Percentiles rank a stretch among this genome's conserved stretches.
Evolutionary conservation across 768 basidiomycete genomes (phyloP).

Genomic region (Termitomyces sp.): DNA sequence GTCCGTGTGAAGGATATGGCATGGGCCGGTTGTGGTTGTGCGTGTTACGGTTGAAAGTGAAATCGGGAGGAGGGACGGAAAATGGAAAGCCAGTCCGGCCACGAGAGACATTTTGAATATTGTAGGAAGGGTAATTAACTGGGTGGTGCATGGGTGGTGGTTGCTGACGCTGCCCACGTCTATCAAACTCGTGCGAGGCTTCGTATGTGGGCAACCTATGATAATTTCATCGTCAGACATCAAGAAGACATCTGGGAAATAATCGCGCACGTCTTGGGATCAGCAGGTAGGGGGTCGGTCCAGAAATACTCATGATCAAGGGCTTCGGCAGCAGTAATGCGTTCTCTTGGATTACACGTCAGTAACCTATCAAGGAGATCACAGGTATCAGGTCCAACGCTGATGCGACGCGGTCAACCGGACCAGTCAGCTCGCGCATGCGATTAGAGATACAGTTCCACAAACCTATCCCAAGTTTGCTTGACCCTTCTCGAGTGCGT

Average conservation of each 20-base stretch:
- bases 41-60: not conserved
- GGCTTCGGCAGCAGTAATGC: conserved; percentile 82
- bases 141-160: conserved; percentile 11
- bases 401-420: conserved; percentile 20
- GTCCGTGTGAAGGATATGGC: conserved; percentile 9
- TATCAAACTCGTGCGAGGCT: conserved; percentile 69
- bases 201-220: conserved; percentile 70
- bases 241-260: not conserved
- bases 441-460: conserved; percentile 6
- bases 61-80: conserved; percentile 15
- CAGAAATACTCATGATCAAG: conserved; percentile 95
- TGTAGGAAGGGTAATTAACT: not conserved
- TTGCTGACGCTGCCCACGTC: conserved; percentile 17
- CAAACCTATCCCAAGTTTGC: conserved; percentile 55
- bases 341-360: conserved; percentile 74
- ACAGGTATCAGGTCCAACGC: conserved; percentile 66
- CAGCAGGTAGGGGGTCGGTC: conserved; percentile 83
- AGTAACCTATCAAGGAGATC: conserved; percentile 83
- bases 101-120: not conserved
- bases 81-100: conserved; percentile 17
- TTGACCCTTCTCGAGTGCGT: conserved; percentile 51
- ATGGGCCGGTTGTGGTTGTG: conserved; percentile 4
- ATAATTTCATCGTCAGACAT: not conserved
- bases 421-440: conserved; percentile 6
- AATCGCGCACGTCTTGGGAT: conserved; percentile 65